A percentile compares a stretch with the other conserved stretches of the same genome.
Conservation (phyloP, 2,329 filamentous ascomycete genomes). For the Calonectria honghensis region DNA sequence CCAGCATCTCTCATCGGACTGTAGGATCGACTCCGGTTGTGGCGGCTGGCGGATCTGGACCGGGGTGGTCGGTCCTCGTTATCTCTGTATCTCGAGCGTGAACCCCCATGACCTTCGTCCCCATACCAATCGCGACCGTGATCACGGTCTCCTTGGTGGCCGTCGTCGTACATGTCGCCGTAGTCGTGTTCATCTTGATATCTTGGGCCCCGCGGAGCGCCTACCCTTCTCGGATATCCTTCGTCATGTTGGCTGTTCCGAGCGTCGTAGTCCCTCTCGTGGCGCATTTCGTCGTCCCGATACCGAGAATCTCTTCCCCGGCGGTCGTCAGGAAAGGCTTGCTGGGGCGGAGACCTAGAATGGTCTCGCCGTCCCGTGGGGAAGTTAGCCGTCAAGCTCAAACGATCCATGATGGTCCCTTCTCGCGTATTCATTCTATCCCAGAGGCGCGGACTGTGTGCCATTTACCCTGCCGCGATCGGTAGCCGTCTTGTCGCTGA, state of each 20-base stretch:
- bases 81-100: slow-evolving; percentile 47
- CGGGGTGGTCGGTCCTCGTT: slow-evolving; percentile 50
- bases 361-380: slow-evolving; percentile 65
- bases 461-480: slow-evolving; percentile 71
- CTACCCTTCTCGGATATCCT: slow-evolving; percentile 50
- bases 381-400: slow-evolving; percentile 67
- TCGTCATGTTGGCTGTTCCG: slow-evolving; percentile 56
- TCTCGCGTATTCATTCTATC: slow-evolving; percentile 52
- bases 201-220: slow-evolving; percentile 52
- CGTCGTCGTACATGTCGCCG: slow-evolving; percentile 63
- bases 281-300: slow-evolving; percentile 52
- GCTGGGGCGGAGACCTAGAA: slow-evolving; percentile 66
- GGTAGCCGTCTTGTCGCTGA: slow-evolving; percentile 63
- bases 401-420: slow-evolving; percentile 54
- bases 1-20: slow-evolving; percentile 63
- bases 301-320: slow-evolving; percentile 55
- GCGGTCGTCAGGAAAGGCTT: slow-evolving; percentile 61
- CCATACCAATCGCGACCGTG: slow-evolving; percentile 50
- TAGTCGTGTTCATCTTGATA: slow-evolving; percentile 59
- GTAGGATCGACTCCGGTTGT: slow-evolving; percentile 58
- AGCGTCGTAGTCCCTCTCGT: slow-evolving; percentile 50
- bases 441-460: slow-evolving; percentile 59
- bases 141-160: slow-evolving; percentile 55
- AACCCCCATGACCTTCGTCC: slow-evolving; percentile 46
- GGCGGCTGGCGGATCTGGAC: slow-evolving; percentile 54